These are phyloP conservation scores for Pythium monospermum DNA, from an alignment of 352 stramenopile species.

Conservation along the genomic window DNA sequence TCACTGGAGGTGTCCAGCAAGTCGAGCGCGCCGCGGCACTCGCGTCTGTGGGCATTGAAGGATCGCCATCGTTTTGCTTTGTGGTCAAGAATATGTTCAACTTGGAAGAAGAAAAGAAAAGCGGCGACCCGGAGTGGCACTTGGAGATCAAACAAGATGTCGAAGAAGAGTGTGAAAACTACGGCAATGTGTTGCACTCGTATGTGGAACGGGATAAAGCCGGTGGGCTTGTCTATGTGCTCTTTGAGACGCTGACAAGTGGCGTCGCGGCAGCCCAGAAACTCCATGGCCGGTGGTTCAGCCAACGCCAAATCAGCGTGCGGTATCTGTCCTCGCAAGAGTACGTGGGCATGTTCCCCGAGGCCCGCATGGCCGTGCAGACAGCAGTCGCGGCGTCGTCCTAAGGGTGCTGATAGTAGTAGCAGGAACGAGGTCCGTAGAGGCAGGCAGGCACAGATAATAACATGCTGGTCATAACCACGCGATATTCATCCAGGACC, in stretches of 20 bases:
- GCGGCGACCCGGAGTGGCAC: slow-evolving; percentile 69
- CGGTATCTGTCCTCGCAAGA: slow-evolving; percentile 81
- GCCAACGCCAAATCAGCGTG: slow-evolving; percentile 87
- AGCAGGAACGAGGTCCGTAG: slow-evolving; percentile 11
- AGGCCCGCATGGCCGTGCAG: slow-evolving; percentile 67
- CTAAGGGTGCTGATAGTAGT: slow-evolving; percentile 17
- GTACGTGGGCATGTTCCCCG: slow-evolving; percentile 87
- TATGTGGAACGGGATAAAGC: slow-evolving; percentile 83
- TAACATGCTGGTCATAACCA: too few species aligned
- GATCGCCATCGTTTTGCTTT: slow-evolving; percentile 82
- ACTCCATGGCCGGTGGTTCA: slow-evolving; percentile 89
- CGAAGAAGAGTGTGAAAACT: slow-evolving; percentile 73
- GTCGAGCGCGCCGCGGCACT: slow-evolving; percentile 52
- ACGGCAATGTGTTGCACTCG: slow-evolving; percentile 67
- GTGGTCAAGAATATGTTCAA: slow-evolving; percentile 94
- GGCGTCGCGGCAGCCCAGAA: slow-evolving; percentile 62
- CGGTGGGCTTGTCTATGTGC: slow-evolving; percentile 84
- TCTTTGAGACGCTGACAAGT: slow-evolving; percentile 60
- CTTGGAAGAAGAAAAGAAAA: slow-evolving; percentile 62
- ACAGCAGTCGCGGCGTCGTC: slow-evolving; percentile 31
- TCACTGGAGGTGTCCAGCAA: slow-evolving; percentile 12
- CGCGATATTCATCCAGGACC: too few species aligned
- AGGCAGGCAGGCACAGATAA: neutral
- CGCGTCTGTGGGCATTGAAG: slow-evolving; percentile 63
- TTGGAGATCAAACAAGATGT: slow-evolving; percentile 88